phyloP scores from a whole-genome alignment of 225 moss, liverwort and hornwort species.

The Anthoceros angustus region DNA sequence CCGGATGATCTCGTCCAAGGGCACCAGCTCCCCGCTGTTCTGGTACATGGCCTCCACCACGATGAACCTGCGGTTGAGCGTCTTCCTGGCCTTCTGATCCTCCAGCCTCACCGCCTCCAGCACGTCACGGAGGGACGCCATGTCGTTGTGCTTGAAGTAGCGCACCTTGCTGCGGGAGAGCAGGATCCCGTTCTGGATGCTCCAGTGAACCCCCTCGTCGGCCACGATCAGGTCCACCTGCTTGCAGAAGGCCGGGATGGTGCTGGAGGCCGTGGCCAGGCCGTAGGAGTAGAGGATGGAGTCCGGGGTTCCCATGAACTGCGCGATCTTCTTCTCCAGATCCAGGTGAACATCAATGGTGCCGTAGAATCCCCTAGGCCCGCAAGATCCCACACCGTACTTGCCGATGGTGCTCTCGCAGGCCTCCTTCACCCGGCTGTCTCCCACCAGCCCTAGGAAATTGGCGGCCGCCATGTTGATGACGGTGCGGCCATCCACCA shows the following conservation, averaged over 20 bases:
- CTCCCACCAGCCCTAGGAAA: constrained; percentile 77
- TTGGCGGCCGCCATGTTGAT: constrained; percentile 76
- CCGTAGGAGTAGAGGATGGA: constrained; percentile 91
- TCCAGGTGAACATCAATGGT: constrained; percentile 99
- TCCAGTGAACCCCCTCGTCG: constrained; percentile 96
- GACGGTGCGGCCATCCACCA: constrained; percentile 69
- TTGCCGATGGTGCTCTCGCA: constrained; percentile 62
- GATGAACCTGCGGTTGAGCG: constrained; percentile 76
- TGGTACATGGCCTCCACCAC: constrained; percentile 92
- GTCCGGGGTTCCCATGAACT: constrained; percentile 74
- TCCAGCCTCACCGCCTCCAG: constrained; percentile 71
- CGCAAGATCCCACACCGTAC: constrained; percentile 96
- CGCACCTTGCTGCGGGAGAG: constrained; percentile 77
- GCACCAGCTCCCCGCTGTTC: constrained; percentile 82
- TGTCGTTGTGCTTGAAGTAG: constrained; percentile 85
- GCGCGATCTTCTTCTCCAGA: constrained; percentile 69
- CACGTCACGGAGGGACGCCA: constrained; percentile 50
- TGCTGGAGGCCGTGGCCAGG: constrained; percentile 78
- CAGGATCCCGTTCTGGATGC: constrained; percentile 77
- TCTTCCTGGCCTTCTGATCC: constrained; percentile 75
- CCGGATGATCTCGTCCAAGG: constrained; percentile 55
- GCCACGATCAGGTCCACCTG: constrained; percentile 79
- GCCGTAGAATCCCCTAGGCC: constrained; percentile 94
- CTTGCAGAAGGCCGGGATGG: constrained; percentile 95
- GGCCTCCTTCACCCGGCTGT: constrained; percentile 69